Evolutionary conservation across 1,139 yeast species (phyloP).

Genomic region (Pichia sp.): DNA sequence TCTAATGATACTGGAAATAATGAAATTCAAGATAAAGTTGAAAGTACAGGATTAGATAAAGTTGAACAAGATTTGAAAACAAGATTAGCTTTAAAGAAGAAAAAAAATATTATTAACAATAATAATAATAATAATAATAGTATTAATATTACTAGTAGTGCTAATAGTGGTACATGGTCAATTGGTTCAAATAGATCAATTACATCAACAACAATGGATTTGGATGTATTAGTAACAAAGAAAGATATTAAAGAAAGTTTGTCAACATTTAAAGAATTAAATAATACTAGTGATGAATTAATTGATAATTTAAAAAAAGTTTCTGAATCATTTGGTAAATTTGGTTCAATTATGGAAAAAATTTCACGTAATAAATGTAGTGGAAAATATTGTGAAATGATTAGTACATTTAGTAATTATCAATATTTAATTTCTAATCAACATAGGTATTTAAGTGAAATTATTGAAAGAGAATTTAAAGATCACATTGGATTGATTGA

Average conservation of each 20-base stretch:
- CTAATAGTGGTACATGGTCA: conserved; percentile 11
- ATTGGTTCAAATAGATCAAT: conserved; percentile 27
- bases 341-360: conserved; percentile 67
- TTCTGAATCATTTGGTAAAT: conserved; percentile 61
- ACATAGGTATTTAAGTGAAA: conserved; percentile 60
- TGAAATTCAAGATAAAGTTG: not conserved
- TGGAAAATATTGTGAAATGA: conserved; percentile 57
- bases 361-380: conserved; percentile 66
- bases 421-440: conserved; percentile 76
- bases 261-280: conserved; percentile 40
- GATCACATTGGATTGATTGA: conserved; percentile 46
- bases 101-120: not conserved
- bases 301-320: conserved; percentile 21
- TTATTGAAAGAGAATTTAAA: conserved; percentile 48
- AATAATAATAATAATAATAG: not conserved
- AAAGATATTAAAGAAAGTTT: conserved; percentile 49
- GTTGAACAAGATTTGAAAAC: conserved; percentile 1
- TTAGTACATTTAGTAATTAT: conserved; percentile 69
- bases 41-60: not conserved
- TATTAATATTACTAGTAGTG: not conserved
- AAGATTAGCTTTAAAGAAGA: not conserved
- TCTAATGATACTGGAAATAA: not conserved
- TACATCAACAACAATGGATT: conserved; percentile 47
- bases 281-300: conserved; percentile 1
- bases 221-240: conserved; percentile 53